phyloP scores from a whole-genome alignment of 331 rosid genomes.

The Quercus tomentella region DNA sequence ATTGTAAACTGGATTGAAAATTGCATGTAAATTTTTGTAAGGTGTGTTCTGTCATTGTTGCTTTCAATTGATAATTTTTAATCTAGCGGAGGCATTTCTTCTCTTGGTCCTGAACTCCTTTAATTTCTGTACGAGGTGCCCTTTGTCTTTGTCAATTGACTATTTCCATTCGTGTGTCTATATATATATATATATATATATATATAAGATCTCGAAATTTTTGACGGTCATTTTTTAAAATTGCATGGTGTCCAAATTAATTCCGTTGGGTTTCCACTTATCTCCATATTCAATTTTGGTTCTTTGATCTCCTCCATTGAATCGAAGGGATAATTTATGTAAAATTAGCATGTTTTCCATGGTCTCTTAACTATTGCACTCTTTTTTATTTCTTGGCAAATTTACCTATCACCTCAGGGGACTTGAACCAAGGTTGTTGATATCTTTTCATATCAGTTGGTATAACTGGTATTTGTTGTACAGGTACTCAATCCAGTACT shows the following conservation, averaged over 20 bases:
- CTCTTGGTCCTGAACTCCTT: background rate
- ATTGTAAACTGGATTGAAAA: background rate
- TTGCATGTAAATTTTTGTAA: background rate
- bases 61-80: background rate
- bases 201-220: background rate
- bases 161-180: background rate
- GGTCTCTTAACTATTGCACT: background rate
- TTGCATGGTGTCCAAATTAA: background rate
- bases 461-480: too few species aligned
- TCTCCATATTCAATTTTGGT: background rate
- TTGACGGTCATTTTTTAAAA: background rate
- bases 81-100: background rate
- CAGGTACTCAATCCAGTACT: too few species aligned
- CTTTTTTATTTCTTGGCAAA: background rate
- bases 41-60: background rate
- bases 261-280: background rate
- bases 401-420: background rate
- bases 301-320: background rate
- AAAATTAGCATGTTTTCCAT: background rate
- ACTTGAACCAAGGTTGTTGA: background rate
- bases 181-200: too few species aligned
- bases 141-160: constrained; percentile 8
- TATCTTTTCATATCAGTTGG: too few species aligned
- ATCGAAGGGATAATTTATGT: background rate
- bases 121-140: background rate